Base-by-base conservation (phyloP, 441 rosid genomes). In the Eruca vesicaria region DNA sequence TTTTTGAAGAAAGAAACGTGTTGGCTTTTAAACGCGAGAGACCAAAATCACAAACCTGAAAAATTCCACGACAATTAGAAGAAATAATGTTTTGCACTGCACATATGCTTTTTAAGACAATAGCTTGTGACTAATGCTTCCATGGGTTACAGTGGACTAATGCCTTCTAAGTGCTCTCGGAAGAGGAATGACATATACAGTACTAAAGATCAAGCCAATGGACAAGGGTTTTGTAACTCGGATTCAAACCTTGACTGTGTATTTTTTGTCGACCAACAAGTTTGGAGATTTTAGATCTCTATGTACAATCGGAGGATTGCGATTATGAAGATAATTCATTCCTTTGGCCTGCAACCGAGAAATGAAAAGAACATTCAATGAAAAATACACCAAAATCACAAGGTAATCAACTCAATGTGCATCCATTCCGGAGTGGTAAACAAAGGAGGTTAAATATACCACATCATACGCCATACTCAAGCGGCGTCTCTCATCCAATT, bases 31-130 rank as follows among this genome's bases (percentile, higher is more conserved):
- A 84, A 50, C 98, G 94, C 56, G 99, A 96, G 74, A 96, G 97
- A 67, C 99, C 99, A 84, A 96, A 96, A 90, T 92, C 99, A 78
- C 97, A 90, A 72, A 96, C 99, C 99, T 96, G 82, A 79, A 77
- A 36, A 45, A 45, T 45, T 45, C 18, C 3, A 45, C 9, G 3
- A 45, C 0, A 45, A 7, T 66, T 45, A 16, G 43, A 57, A 58
- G 32, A 76, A 4, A 7, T 7, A 1, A 59, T 29, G 11, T 59
- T 59, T n/a, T 29, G 38, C 63, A 59, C 2, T 20, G 26, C 26
- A 59, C 5, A 14, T 12, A 19, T 10, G 35, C n/a, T 23, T 52
- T 52, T 52, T 50, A 5, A 52, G 14, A 57, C 33, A 26, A 58
- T 58, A 58, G 20, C 19, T n/a, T 28, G 12, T 1, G 18, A 6